A percentile compares a stretch with the other conserved stretches of the same genome.
Conservation (phyloP, 2,329 filamentous ascomycete genomes). For the Fusarium illudens region DNA sequence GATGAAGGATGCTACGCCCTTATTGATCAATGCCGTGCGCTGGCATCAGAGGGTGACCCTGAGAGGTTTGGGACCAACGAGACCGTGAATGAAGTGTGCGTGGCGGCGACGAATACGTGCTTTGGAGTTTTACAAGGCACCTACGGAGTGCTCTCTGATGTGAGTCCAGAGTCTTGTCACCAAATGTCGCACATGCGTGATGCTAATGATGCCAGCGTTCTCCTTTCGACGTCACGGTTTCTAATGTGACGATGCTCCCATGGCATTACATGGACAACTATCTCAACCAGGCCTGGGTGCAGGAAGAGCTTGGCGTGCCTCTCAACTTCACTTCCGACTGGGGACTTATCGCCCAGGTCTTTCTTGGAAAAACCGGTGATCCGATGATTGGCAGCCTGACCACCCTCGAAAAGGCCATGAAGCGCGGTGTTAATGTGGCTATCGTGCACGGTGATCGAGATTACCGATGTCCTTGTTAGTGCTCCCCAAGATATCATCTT, state of each 20-base stretch:
- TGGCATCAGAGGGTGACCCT: conserved; percentile 46
- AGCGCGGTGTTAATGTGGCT: conserved; percentile 70
- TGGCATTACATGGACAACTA: conserved; percentile 67
- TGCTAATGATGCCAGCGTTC: conserved; percentile 55
- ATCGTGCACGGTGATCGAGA: conserved; percentile 72
- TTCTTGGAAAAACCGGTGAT: conserved; percentile 68
- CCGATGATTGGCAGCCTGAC: conserved; percentile 52
- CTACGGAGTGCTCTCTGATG: conserved; percentile 3
- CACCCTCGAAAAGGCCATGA: conserved; percentile 65
- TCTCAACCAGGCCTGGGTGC: conserved; percentile 66
- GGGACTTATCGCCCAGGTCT: conserved; percentile 52
- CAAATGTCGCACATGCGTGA: fast-evolving
- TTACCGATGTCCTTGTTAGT: conserved; percentile 68
- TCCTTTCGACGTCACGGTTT: conserved; percentile 67
- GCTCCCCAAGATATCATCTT: too few relatives aligned
- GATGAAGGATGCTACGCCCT: conserved; percentile 59
- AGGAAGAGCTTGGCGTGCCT: conserved; percentile 67
- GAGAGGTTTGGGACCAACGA: conserved; percentile 49
- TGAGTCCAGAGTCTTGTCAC: neutral
- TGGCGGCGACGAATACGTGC: conserved; percentile 53
- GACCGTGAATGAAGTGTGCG: conserved; percentile 56
- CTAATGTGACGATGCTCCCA: conserved; percentile 65
- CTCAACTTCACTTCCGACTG: conserved; percentile 61
- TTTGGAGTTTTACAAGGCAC: conserved; percentile 20
- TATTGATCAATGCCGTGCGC: conserved; percentile 58